Conservation (phyloP, 176 grass and related monocot genomes). For the Oryza glumipatula region DNA sequence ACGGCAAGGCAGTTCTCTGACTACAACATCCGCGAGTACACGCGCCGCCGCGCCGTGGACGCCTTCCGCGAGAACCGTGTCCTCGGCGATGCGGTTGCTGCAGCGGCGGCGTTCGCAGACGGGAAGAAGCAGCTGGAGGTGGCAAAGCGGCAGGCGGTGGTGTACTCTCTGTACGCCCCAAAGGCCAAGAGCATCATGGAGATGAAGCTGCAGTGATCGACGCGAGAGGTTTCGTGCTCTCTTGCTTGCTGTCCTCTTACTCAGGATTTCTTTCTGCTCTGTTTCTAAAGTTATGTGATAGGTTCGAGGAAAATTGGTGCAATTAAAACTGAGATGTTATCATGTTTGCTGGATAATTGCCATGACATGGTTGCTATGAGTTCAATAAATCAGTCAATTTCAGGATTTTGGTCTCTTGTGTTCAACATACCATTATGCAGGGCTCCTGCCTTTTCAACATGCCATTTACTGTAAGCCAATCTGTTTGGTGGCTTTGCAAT, state of each 20-base stretch:
- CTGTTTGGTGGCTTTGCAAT: neutral
- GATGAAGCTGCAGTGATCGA: constrained; percentile 52
- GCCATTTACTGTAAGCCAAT: neutral
- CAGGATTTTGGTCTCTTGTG: neutral
- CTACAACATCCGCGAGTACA: constrained; percentile 95
- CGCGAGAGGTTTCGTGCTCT: too few species aligned
- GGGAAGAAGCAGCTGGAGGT: constrained; percentile 82
- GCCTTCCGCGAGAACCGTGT: constrained; percentile 73
- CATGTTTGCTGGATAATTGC: constrained; percentile 3
- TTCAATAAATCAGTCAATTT: constrained; percentile 38
- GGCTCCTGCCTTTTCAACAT: neutral
- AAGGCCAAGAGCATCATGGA: constrained; percentile 87
- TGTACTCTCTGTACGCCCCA: constrained; percentile 84
- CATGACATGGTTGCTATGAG: constrained; percentile 18
- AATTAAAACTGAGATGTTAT: neutral
- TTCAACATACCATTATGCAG: neutral
- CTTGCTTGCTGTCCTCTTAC: too few species aligned
- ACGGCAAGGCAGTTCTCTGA: constrained; percentile 69
- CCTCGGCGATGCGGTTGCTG: constrained; percentile 47
- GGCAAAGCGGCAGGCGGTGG: constrained; percentile 65
- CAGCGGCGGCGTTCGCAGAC: constrained; percentile 57
- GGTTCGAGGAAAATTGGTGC: neutral
- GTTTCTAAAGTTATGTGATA: too few species aligned
- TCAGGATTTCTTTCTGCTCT: too few species aligned
- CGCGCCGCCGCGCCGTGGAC: constrained; percentile 55